phyloP scores from a whole-genome alignment of 2,329 filamentous ascomycete species.

The Diaporthe sp. region DNA sequence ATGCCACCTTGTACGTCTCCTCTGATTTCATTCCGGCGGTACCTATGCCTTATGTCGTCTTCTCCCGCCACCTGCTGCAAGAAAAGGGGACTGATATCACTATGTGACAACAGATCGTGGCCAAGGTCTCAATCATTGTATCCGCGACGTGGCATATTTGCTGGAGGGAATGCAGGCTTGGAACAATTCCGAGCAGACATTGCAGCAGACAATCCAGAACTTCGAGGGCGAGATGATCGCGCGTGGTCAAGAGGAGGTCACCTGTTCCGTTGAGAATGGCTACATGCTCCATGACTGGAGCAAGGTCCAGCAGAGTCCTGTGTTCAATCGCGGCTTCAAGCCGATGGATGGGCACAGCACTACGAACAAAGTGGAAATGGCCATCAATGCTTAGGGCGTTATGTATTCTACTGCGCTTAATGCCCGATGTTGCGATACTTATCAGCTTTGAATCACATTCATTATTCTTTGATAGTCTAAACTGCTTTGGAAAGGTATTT shows the following conservation, averaged over 20 bases:
- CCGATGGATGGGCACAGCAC: neutral
- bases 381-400: neutral
- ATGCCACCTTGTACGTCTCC: conserved; percentile 14
- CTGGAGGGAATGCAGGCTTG: conserved; percentile 4
- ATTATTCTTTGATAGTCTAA: too few species aligned
- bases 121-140: conserved; percentile 16
- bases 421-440: too few species aligned
- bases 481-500: too few species aligned
- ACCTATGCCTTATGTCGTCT: neutral
- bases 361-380: too few species aligned
- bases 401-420: neutral
- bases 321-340: conserved; percentile 9
- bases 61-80: neutral
- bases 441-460: too few species aligned
- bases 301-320: conserved; percentile 4
- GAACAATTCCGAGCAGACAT: neutral
- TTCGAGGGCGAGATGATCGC: conserved; percentile 10
- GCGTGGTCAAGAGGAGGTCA: conserved; percentile 10
- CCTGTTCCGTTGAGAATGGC: conserved; percentile 25
- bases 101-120: neutral
- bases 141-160: conserved; percentile 5
- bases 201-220: neutral
- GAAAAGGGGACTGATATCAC: neutral
- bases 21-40: neutral
- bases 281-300: conserved; percentile 21